Base-by-base conservation (phyloP, 148 eudicot genomes). In the Camellia sinensis region DNA sequence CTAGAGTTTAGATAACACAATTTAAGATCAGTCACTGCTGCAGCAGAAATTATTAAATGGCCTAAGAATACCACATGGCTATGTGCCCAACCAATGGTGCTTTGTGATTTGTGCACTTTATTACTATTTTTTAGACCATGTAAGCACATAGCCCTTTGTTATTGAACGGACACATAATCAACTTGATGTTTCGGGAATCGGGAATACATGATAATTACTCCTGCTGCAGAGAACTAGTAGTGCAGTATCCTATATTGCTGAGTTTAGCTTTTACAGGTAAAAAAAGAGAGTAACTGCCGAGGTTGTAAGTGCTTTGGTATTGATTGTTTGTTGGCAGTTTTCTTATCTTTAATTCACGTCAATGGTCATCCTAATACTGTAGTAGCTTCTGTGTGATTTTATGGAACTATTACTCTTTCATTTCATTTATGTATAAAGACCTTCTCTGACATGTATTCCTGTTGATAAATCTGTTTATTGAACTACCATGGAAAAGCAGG, bases 391-490 rank as follows among this genome's bases (percentile, higher is more conserved):
- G 37, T 18, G 7, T 52, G 46, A 29, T 46, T n/a, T 22, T 37
- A 17, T 18, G 44, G 4, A 54, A 67, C 2, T 4, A 54, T 11
- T 29, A 54, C 40, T 67, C 54, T 19, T 57, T 21, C 56, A 78
- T 46, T 67, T 70, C 48, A 43, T 52, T 18, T 41, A 7, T 46
- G 5, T 48, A 40, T 78, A 10, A 10, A 14, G 7, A 69, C 48
- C 22, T 5, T 78, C 66, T 54, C 40, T 59, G 41, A 68, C 46
- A 37, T 78, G 22, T 7, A 52, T 78, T 57, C 69, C 44, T 54
- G 18, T 68, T 7, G 52, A 68, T 7, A 52, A 63, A 41, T 78
- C 44, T 54, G 18, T 68, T 7, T 11, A 68, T 68, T 69, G 52
- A 67, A 67, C 52, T 44, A 12, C 53, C 0, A 6, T 69, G 73